Evolutionary conservation across 768 basidiomycete genomes (phyloP), one percentile per base, ranked within the genome.

Genomic region (Boletus huronensis): DNA sequence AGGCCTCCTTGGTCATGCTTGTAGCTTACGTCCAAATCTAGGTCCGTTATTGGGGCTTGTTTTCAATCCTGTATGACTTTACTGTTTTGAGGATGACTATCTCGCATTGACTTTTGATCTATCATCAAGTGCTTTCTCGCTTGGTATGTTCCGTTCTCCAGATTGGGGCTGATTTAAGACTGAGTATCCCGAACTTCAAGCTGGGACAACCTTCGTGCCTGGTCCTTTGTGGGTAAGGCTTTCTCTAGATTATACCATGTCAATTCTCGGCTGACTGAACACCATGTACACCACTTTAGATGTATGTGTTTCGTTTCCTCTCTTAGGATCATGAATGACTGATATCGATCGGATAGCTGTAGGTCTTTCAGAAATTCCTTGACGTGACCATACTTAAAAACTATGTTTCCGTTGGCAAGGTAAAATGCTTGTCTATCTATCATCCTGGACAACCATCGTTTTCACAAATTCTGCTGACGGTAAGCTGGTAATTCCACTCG

Each of bases 1-100:
- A 1, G n/a, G 17, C 8, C 10, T n/a, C 17, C 26, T 28, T 28
- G 25, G 25, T 3, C 17, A 4, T 34, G 3, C 8, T 11, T 14
- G 9, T 17, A 3, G 3, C 8, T 31, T 0, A 38, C 5, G 13
- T n/a, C 11, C 16, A 13, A 11, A 17, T 19, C 35, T 35, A 59
- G 58, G 51, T 59, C 21, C 55, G 58, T n/a, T 59, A 59, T 50
- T 25, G 16, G 16, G 58, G 55, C 25, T 9, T 58, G 19, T 16
- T 50, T 6, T 19, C 42, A 16, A 16, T 36, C 9, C 16, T 58
- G 58, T 59, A 58, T 21, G 17, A 2, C 1, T n/a, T n/a, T n/a
- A n/a, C 11, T 11, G 0, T 39, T 21, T 23, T 1, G 13, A 23
- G 25, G 6, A 9, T 35, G 23, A 28, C 13, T 14, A 14, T 32